Conservation (phyloP, 2,329 filamentous ascomycete species). For the Exophiala sp. region DNA sequence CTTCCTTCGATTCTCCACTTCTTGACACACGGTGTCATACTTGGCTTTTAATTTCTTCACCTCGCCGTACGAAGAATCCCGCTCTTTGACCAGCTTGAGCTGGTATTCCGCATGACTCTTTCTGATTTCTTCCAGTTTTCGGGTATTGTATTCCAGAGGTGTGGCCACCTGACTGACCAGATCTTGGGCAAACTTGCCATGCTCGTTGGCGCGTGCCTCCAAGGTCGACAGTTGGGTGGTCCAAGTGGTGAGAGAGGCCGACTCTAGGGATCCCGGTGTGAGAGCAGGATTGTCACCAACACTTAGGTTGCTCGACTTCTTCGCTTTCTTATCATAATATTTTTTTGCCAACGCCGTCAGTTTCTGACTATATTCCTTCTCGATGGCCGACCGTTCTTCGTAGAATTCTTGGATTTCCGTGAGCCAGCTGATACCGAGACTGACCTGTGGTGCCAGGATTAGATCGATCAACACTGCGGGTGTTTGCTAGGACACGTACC, state of each 20-base stretch:
- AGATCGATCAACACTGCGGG: slow-evolving; percentile 4
- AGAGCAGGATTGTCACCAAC: slow-evolving; percentile 89
- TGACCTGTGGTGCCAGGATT: slow-evolving; percentile 47
- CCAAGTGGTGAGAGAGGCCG: slow-evolving; percentile 95
- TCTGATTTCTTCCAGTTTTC: slow-evolving; percentile 81
- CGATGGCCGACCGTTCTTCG: slow-evolving; percentile 84
- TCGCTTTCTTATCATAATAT: slow-evolving; percentile 94
- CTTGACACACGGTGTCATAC: slow-evolving; percentile 88
- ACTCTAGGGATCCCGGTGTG: slow-evolving; percentile 92
- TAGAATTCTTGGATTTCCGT: slow-evolving; percentile 98
- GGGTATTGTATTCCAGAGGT: slow-evolving; percentile 67
- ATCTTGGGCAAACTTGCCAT: slow-evolving; percentile 76
- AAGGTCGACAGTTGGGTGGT: slow-evolving; percentile 85
- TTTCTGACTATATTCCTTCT: slow-evolving; percentile 93
- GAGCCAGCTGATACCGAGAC: slow-evolving; percentile 84
- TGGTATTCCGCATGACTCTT: slow-evolving; percentile 89
- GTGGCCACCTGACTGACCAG: slow-evolving; percentile 77
- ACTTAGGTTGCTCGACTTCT: slow-evolving; percentile 78
- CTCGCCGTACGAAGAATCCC: slow-evolving; percentile 75
- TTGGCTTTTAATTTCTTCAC: slow-evolving; percentile 86
- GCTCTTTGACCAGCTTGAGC: slow-evolving; percentile 79
- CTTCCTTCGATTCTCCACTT: slow-evolving; percentile 89
- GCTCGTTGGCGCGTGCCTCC: slow-evolving; percentile 79
- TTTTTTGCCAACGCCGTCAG: slow-evolving; percentile 84
- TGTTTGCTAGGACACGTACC: slow-evolving; percentile 43